These are phyloP conservation scores for Calonectria pauciramosa DNA, from an alignment of 2,329 filamentous ascomycete genomes.

Conservation along the genomic window DNA sequence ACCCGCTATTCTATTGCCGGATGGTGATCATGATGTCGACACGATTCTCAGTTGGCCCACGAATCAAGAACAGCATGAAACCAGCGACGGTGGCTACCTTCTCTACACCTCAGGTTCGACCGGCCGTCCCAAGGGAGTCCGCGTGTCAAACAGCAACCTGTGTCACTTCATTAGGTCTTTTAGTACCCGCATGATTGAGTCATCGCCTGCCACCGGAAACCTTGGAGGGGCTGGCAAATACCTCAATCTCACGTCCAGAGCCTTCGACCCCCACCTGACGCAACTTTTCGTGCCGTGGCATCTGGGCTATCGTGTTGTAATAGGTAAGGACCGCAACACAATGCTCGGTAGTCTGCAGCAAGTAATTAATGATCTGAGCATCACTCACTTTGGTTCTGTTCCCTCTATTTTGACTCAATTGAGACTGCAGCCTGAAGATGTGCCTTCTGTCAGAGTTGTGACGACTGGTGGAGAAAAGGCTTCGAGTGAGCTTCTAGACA, in stretches of 20 bases:
- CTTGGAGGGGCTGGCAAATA: background rate
- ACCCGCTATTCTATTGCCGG: background rate
- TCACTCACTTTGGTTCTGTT: background rate
- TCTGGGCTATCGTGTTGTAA: background rate
- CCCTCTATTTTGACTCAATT: background rate
- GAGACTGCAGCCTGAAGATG: background rate
- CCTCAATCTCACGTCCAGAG: background rate
- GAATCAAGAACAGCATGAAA: background rate
- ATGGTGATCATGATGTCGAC: background rate
- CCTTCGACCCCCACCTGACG: background rate
- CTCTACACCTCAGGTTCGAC: background rate
- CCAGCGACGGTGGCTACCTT: background rate
- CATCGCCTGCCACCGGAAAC: background rate
- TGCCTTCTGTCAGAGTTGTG: background rate
- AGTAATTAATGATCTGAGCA: background rate
- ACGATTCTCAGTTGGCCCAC: background rate
- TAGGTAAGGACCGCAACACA: background rate
- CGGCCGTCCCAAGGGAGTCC: background rate
- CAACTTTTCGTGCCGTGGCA: background rate
- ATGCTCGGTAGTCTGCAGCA: background rate
- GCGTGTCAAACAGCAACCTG: background rate
- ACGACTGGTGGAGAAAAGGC: constrained; percentile 7
- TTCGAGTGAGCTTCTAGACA: background rate
- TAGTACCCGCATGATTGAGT: background rate
- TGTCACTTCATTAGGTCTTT: background rate